phyloP scores from a whole-genome alignment of 805 yeast genomes.

The Yarrowia bubula region DNA sequence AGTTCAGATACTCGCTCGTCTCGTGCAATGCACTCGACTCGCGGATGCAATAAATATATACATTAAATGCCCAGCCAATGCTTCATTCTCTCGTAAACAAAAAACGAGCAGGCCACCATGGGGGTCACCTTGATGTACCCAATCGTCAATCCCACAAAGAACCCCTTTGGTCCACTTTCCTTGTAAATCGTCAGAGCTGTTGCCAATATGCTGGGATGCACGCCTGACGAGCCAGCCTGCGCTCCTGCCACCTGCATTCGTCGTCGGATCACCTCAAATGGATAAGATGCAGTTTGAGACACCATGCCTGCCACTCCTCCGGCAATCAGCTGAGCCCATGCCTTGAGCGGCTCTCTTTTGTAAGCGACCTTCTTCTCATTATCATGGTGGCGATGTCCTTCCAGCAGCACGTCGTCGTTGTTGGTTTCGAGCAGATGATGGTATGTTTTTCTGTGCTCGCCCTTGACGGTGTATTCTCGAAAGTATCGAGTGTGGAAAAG shows the following conservation, averaged over 20 bases:
- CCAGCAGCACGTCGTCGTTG: conserved; percentile 27
- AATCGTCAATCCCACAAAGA: conserved; percentile 89
- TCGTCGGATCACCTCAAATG: conserved; percentile 91
- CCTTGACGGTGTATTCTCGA: conserved; percentile 46
- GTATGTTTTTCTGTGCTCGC: conserved; percentile 1
- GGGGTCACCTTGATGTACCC: conserved; percentile 95
- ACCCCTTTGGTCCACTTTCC: conserved; percentile 82
- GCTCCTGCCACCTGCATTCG: conserved; percentile 95
- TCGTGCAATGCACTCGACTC: background rate
- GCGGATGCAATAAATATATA: conserved; percentile 25
- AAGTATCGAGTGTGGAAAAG: conserved; percentile 63
- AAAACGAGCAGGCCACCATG: conserved; percentile 95
- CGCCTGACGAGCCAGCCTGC: conserved; percentile 36
- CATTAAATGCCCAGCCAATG: conserved; percentile 55
- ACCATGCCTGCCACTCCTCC: conserved; percentile 96
- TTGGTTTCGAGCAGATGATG: conserved; percentile 17
- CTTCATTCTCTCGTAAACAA: conserved; percentile 87
- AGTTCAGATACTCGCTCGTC: no score
- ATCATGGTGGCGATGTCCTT: conserved; percentile 29
- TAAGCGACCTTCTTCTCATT: conserved; percentile 38
- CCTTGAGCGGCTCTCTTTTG: conserved; percentile 62
- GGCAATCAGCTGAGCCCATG: conserved; percentile 90
- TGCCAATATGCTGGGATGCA: conserved; percentile 27
- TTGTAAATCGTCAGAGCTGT: conserved; percentile 55
- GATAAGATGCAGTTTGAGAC: conserved; percentile 95